phyloP scores from a whole-genome alignment of 805 yeast genomes.

The Clavispora santaluciae region DNA sequence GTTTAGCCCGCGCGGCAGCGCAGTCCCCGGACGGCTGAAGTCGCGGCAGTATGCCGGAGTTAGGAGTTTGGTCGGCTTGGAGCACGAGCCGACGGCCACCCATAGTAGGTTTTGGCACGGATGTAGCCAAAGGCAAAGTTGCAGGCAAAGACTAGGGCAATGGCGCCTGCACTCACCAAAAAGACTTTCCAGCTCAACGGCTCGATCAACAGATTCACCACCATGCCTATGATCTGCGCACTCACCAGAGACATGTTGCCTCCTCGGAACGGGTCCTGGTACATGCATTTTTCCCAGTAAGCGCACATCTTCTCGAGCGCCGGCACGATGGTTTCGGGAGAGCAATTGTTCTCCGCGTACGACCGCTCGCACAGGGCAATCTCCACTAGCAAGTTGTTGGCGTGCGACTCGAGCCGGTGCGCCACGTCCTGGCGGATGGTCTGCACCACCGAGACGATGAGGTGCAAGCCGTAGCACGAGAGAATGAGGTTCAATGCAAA shows the following conservation, averaged over 20 bases:
- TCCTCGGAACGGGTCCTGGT: constrained; percentile 44
- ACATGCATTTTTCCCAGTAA: constrained; percentile 65
- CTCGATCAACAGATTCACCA: constrained; percentile 59
- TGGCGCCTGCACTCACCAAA: constrained; percentile 36
- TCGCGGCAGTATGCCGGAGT: background rate
- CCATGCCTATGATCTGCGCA: constrained; percentile 58
- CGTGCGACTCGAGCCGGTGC: constrained; percentile 44
- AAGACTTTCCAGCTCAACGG: constrained; percentile 63
- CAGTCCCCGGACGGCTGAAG: background rate
- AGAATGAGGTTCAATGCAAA: constrained; percentile 46
- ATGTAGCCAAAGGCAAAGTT: constrained; percentile 66
- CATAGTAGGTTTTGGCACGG: constrained; percentile 49
- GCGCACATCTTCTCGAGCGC: constrained; percentile 54
- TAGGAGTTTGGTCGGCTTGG: background rate
- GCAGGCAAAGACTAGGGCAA: constrained; percentile 48
- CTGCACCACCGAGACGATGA: constrained; percentile 39
- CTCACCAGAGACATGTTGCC: constrained; percentile 51
- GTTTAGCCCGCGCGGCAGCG: no score
- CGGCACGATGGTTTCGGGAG: constrained; percentile 50
- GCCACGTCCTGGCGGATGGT: constrained; percentile 54
- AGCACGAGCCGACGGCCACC: constrained; percentile 13
- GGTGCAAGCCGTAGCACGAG: constrained; percentile 38
- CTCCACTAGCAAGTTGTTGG: constrained; percentile 44
- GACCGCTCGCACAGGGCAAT: constrained; percentile 49
- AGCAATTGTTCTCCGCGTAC: constrained; percentile 54